phyloP scores from a whole-genome alignment of 1,284 basidiomycete genomes.

The Pascua guehoae region DNA sequence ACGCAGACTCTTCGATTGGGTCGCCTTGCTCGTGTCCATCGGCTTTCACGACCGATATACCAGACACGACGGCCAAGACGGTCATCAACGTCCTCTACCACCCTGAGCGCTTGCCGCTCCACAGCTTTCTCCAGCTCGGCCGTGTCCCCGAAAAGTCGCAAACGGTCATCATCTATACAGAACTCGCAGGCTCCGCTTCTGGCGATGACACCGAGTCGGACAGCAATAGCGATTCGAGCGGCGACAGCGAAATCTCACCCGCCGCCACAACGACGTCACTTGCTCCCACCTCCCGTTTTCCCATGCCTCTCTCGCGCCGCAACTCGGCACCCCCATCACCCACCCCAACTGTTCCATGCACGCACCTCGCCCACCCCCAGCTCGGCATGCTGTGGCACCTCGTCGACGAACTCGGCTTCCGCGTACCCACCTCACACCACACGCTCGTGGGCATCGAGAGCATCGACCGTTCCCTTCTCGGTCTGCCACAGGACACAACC shows the following conservation, averaged over 20 bases:
- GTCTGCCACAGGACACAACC: not conserved
- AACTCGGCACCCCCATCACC: not conserved
- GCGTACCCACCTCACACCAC: not conserved
- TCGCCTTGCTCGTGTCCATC: not conserved
- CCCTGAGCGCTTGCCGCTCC: no score
- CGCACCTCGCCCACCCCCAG: not conserved
- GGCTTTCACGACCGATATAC: not conserved
- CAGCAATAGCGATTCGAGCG: no score
- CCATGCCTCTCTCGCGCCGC: not conserved
- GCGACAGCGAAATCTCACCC: not conserved
- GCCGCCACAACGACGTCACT: not conserved
- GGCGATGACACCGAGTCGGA: no score
- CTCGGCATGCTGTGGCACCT: slow-evolving; percentile 9
- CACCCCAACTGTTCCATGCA: not conserved
- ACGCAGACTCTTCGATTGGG: not conserved
- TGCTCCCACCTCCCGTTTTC: not conserved
- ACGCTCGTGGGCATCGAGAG: slow-evolving; percentile 6
- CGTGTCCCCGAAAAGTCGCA: no score
- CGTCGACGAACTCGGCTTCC: slow-evolving; percentile 6
- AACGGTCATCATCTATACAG: no score
- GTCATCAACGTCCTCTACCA: no score
- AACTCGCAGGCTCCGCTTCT: no score
- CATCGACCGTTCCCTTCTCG: slow-evolving; percentile 6
- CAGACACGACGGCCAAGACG: no score
- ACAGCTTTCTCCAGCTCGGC: no score